A percentile compares a stretch with the other conserved stretches of the same genome.
Evolutionary conservation across 2,329 filamentous ascomycete species (phyloP).

Genomic region (Calonectria pteridis): DNA sequence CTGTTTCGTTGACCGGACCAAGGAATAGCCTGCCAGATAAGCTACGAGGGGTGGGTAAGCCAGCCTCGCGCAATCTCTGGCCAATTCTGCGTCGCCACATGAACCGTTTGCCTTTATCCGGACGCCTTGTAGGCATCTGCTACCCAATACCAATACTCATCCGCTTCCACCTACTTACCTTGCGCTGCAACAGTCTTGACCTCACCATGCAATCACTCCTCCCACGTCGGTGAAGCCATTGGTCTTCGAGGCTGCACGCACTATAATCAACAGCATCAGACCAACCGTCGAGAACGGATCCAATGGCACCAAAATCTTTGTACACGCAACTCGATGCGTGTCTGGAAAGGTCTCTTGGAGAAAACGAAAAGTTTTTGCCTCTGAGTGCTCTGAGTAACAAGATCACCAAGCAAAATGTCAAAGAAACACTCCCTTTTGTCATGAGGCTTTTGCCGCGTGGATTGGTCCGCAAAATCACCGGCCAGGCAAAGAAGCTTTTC

Average conservation of each 20-base stretch:
- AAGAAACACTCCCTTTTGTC: neutral
- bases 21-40: neutral
- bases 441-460: neutral
- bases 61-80: neutral
- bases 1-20: neutral
- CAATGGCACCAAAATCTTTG: neutral
- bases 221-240: neutral
- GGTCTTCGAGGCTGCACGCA: neutral
- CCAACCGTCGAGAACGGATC: neutral
- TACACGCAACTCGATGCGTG: neutral
- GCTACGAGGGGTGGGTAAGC: neutral
- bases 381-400: neutral
- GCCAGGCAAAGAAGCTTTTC: conserved; percentile 23
- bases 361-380: neutral
- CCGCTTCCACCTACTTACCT: no score
- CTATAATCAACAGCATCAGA: neutral
- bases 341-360: neutral
- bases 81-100: neutral
- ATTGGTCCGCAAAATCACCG: neutral
- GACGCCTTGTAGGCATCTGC: neutral
- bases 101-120: neutral
- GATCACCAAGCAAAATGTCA: neutral
- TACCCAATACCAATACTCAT: neutral
- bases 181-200: neutral
- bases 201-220: neutral